A percentile compares a stretch with the other conserved stretches of the same genome.
Evolutionary conservation across 441 rosid species (phyloP).

Genomic region (Eutrema salsugineum): DNA sequence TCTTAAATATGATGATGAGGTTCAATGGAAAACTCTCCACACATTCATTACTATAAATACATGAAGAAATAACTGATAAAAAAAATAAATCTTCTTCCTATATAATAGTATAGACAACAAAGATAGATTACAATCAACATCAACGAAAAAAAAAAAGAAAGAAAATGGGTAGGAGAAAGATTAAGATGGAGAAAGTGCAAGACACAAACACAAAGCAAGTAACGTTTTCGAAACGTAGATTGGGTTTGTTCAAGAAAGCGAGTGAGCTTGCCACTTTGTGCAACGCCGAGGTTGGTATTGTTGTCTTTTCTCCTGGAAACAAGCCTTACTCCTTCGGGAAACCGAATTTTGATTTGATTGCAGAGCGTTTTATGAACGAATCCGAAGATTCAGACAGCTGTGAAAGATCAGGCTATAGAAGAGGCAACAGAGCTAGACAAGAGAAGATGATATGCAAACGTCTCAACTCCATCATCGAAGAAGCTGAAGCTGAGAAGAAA

Average conservation of each 20-base stretch:
- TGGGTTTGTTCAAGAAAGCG: constrained; percentile 37
- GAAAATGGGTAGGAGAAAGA: constrained; percentile 37
- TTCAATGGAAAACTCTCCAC: not conserved
- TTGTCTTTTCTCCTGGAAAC: constrained; percentile 33
- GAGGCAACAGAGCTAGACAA: not conserved
- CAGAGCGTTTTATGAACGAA: constrained; percentile 19
- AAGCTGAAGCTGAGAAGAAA: constrained; percentile 26
- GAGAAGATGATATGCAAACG: constrained; percentile 17
- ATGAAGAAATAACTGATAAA: not conserved
- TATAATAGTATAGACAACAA: too few species aligned
- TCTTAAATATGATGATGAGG: not conserved
- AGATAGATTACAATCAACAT: not conserved
- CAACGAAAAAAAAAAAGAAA: not conserved
- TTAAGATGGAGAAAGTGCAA: constrained; percentile 34
- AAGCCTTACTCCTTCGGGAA: constrained; percentile 31
- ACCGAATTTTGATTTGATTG: constrained; percentile 20
- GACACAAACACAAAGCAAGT: constrained; percentile 36
- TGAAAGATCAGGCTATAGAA: not conserved
- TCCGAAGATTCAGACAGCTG: not conserved
- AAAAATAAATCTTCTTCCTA: not conserved
- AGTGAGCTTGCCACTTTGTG: constrained; percentile 32
- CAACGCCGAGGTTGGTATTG: constrained; percentile 30
- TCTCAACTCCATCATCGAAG: constrained; percentile 14
- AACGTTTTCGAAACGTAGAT: constrained; percentile 30
- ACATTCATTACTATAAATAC: constrained; percentile 26